Conservation (phyloP, 2,329 filamentous ascomycete genomes). For the Coniochaeta sp. region DNA sequence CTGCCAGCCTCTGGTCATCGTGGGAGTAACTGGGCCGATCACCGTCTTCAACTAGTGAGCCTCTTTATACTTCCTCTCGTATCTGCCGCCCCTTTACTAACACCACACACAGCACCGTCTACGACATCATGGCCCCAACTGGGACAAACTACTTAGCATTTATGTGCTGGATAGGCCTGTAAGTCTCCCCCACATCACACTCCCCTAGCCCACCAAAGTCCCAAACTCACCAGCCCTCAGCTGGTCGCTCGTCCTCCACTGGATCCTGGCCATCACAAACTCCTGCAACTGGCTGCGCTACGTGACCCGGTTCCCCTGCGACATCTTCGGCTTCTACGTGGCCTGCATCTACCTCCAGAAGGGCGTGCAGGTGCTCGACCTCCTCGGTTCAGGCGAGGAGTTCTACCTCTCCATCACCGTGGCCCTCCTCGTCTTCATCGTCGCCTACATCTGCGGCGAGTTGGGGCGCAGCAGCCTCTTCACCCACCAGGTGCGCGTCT, state of each 20-base stretch:
- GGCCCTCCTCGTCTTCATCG: slow-evolving; percentile 69
- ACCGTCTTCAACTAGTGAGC: slow-evolving; percentile 83
- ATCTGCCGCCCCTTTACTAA: neutral
- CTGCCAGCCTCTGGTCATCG: slow-evolving; percentile 82
- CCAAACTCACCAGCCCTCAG: slow-evolving; percentile 26
- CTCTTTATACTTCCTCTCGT: neutral
- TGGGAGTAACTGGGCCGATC: slow-evolving; percentile 85
- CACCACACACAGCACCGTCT: slow-evolving; percentile 61
- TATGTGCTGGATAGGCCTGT: slow-evolving; percentile 87
- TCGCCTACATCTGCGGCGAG: slow-evolving; percentile 67
- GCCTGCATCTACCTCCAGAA: slow-evolving; percentile 90
- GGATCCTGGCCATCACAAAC: slow-evolving; percentile 76
- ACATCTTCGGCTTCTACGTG: slow-evolving; percentile 92
- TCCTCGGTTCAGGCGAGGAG: slow-evolving; percentile 60
- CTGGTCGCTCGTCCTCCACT: slow-evolving; percentile 81
- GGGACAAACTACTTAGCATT: slow-evolving; percentile 81
- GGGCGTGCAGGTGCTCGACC: slow-evolving; percentile 75
- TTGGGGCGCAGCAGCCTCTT: slow-evolving; percentile 68
- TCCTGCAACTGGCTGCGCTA: slow-evolving; percentile 84
- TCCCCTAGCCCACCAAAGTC: neutral
- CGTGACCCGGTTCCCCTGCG: slow-evolving; percentile 85
- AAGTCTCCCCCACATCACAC: slow-evolving; percentile 20
- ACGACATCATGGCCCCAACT: slow-evolving; percentile 73
- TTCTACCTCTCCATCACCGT: slow-evolving; percentile 76
- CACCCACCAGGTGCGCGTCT: slow-evolving; percentile 67